Evolutionary conservation across 257 asterid genomes (phyloP).

Genomic region (Gynochthodes officinalis): DNA sequence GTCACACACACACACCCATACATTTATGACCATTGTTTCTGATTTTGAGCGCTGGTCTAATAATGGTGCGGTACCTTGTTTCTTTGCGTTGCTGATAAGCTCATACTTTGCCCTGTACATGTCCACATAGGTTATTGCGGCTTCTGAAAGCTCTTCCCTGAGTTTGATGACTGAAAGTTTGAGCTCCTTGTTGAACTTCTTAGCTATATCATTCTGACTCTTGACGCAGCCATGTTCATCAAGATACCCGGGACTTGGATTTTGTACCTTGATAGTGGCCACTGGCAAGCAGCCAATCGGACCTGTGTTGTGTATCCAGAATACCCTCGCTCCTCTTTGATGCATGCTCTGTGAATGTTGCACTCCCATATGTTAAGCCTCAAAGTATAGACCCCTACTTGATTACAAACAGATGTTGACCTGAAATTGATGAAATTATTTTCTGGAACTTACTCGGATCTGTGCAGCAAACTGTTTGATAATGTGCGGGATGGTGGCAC

Average conservation of each 20-base stretch:
- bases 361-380: neutral
- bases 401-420: neutral
- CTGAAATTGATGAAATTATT: neutral
- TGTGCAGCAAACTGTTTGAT: slow-evolving; percentile 36
- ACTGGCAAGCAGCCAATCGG: slow-evolving; percentile 70
- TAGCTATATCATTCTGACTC: slow-evolving; percentile 48
- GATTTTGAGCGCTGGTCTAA: neutral
- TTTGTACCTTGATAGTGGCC: slow-evolving; percentile 25
- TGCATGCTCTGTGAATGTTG: slow-evolving; percentile 40
- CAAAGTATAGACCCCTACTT: neutral
- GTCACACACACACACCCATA: no score
- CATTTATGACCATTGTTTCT: no score
- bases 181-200: slow-evolving; percentile 48
- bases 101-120: slow-evolving; percentile 62
- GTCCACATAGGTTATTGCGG: slow-evolving; percentile 58
- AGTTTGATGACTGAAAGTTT: slow-evolving; percentile 37
- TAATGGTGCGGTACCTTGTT: neutral
- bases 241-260: slow-evolving; percentile 31
- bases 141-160: slow-evolving; percentile 41
- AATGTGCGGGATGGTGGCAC: slow-evolving; percentile 32
- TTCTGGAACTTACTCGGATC: slow-evolving; percentile 38
- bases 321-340: slow-evolving; percentile 51
- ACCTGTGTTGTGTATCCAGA: slow-evolving; percentile 79
- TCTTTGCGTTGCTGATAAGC: slow-evolving; percentile 46
- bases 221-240: slow-evolving; percentile 66